These are phyloP conservation scores for Paecilomyces fulvus DNA, from an alignment of 2,329 filamentous ascomycete species.

Conservation along the genomic window DNA sequence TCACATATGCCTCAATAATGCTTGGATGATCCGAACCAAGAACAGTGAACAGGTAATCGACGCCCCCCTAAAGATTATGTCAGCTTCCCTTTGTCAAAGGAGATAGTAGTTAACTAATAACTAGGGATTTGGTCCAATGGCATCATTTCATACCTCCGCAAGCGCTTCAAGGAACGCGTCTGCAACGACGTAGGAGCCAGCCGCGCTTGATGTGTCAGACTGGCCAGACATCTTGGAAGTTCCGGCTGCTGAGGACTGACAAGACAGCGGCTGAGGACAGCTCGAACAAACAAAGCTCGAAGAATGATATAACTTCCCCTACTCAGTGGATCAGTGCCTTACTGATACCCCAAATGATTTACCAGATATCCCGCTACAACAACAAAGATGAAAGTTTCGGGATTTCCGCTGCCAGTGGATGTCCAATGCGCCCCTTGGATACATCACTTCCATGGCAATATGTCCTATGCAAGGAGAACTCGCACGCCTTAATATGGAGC, in stretches of 20 bases:
- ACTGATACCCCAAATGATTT: not conserved
- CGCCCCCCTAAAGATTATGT: conserved; percentile 5
- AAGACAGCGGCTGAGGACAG: not conserved
- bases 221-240: not conserved
- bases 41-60: conserved; percentile 10
- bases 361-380: not conserved
- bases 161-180: conserved; percentile 11
- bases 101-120: not conserved
- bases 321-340: not conserved
- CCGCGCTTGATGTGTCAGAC: conserved; percentile 2
- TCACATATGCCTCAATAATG: conserved; percentile 11
- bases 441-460: not conserved
- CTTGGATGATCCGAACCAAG: conserved; percentile 11
- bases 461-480: not conserved
- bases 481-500: not conserved
- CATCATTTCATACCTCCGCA: conserved; percentile 7
- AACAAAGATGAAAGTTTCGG: not conserved
- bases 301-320: not conserved
- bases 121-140: not conserved
- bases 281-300: not conserved
- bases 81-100: conserved; percentile 1
- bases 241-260: not conserved
- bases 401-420: not conserved
- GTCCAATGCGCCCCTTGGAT: not conserved
- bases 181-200: conserved; percentile 6